Conservation (phyloP, 1,284 basidiomycete genomes). For the Cystobasidium pallidum region DNA sequence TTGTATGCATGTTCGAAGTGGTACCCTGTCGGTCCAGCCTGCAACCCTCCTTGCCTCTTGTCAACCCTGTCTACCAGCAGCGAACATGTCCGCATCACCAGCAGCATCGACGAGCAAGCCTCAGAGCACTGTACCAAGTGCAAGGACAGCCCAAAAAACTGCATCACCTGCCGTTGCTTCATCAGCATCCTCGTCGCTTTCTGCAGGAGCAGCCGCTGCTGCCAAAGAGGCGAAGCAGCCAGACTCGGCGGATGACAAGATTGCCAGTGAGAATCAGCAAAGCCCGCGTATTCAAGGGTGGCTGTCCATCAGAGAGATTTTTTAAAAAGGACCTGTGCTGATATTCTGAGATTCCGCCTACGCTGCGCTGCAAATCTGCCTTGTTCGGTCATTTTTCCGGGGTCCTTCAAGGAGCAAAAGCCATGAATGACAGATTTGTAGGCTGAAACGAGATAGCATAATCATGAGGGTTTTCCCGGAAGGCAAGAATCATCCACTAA, state of each 20-base stretch:
- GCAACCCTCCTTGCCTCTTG: constrained; percentile 13
- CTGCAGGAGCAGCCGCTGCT: not conserved
- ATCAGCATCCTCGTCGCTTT: not conserved
- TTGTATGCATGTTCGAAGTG: not conserved
- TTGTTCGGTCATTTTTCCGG: not conserved
- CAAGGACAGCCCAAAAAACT: not conserved
- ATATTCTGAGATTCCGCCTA: constrained; percentile 7
- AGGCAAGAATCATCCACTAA: constrained; percentile 1
- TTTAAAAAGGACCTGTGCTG: constrained; percentile 8
- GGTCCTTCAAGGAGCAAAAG: constrained; percentile 20
- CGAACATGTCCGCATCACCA: constrained; percentile 24
- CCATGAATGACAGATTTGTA: constrained; percentile 41
- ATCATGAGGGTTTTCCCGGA: not conserved
- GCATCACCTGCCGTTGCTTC: constrained; percentile 2
- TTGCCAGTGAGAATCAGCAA: constrained; percentile 11
- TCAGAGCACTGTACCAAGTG: not conserved
- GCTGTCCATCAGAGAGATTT: not conserved
- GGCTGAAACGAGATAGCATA: not conserved
- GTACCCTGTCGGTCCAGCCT: not conserved
- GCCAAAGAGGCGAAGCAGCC: constrained; percentile 10
- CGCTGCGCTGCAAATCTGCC: not conserved
- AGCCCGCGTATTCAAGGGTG: not conserved
- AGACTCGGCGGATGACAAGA: constrained; percentile 20
- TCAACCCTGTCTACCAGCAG: not conserved
- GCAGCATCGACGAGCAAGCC: constrained; percentile 16